Evolutionary conservation across 2,329 filamentous ascomycete species (phyloP).

Genomic region (Colletotrichum eleusines): DNA sequence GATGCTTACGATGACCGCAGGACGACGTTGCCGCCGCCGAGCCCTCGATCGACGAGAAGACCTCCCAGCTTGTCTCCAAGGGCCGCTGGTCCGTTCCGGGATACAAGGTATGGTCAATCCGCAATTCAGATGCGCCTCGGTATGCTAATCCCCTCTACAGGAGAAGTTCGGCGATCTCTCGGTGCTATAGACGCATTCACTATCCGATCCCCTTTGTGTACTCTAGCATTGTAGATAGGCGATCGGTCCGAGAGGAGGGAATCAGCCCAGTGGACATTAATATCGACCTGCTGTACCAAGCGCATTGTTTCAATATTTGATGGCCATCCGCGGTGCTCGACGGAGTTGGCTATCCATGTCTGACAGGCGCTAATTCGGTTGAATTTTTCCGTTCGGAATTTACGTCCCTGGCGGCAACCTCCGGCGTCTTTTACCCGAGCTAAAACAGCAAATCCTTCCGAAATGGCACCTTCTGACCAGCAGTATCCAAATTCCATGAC

Average conservation of each 20-base stretch:
- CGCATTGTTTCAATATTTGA: neutral
- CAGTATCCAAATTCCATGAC: no score
- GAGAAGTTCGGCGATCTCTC: conserved; percentile 99
- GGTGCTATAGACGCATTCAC: conserved; percentile 77
- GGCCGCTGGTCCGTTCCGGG: conserved; percentile 98
- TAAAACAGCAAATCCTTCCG: neutral
- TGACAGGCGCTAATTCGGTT: conserved; percentile 8
- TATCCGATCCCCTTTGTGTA: conserved; percentile 68
- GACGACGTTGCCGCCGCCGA: conserved; percentile 95
- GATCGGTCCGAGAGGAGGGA: conserved; percentile 47
- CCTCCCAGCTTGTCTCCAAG: conserved; percentile 93
- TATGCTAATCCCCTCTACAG: conserved; percentile 69
- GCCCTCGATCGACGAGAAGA: conserved; percentile 98
- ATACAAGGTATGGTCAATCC: conserved; percentile 83
- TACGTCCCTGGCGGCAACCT: conserved; percentile 24
- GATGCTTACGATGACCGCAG: conserved; percentile 60
- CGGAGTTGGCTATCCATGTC: neutral
- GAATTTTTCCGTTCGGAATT: conserved; percentile 36
- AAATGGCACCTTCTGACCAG: neutral
- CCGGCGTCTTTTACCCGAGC: neutral
- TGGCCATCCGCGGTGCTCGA: neutral
- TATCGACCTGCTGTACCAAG: conserved; percentile 40
- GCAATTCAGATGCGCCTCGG: neutral
- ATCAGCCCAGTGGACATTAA: conserved; percentile 41
- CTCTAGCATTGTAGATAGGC: conserved; percentile 79